Base-by-base conservation (phyloP, 2,329 filamentous ascomycete species). In the Cercospora canescens region DNA sequence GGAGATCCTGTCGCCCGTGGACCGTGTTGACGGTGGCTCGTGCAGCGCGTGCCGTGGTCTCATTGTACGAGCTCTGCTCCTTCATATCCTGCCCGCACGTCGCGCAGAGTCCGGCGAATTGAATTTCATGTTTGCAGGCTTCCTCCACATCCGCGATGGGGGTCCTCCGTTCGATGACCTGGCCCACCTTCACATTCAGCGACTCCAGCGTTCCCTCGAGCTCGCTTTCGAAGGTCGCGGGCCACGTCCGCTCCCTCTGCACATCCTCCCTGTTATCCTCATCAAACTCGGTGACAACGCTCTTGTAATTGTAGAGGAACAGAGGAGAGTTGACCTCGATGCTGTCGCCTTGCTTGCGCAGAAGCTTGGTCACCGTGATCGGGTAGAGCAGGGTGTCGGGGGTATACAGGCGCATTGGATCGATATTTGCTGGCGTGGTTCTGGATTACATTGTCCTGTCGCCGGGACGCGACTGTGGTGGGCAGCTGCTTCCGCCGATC, bases 71-170 rank as follows among this genome's bases (percentile, higher is more conserved):
- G 45, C 67, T 66, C 72, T 89, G 87, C 74, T 93, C 89, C 62
- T 92, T 97, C 93, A 99, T 97, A 80, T 98, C 94, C 80, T 94
- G 93, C 69, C 95, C 95, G 79, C 95, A 99, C 68, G 94, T 87
- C 66, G 89, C 93, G 81, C 95, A 99, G 71, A 99, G 86, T 52
- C 94, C 94, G 64, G 91, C 91, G 76, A 92, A 97, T 79, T 98
- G 94, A 45, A 96, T 86, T 73, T 94, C 91, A 80, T 99, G 95
- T 32, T 90, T 87, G 80, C 95, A 99, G 64, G 91, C 88, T 81
- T 99, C 95, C 74, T 97, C 91, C 62, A 99, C 90, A 67, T 93
- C 89, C 66, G 93, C 87, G 68, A 90, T 79, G 24, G 83, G 80
- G 35, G 84, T 78, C 28, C 86, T 69, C n/a, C 76, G 72, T 26